Base-by-base conservation (phyloP, 1,139 yeast species). In the Nadsonia starkeyi-henricii region DNA sequence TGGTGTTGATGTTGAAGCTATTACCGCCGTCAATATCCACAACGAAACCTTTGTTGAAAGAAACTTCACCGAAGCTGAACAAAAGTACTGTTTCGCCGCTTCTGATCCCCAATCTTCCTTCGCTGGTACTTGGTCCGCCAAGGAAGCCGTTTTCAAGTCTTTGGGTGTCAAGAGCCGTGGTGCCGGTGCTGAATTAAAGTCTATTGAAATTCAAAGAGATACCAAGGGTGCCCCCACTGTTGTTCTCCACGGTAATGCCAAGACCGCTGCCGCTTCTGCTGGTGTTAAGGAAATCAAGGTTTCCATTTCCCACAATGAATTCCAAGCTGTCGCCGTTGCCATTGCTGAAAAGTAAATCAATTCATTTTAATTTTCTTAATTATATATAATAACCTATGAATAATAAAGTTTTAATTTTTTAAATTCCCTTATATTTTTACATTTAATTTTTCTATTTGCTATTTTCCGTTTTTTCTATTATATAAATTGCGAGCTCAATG, bases 81-180 rank as follows among this genome's bases (percentile, higher is more conserved):
- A 81, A 58, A 72, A 69, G 46, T 91, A 91, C 74, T 89, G 97
- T 67, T 45, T 48, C 45, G 63, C 68, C 51, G 78, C 96, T 43
- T 71, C 95, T 42, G 74, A 74, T 57, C 85, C 94, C 50, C 85
- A 79, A 64, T 88, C 97, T 20, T 86, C 96, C 7, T 91, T 76
- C 68, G 89, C 98, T 39, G 99, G 99, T 49, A 84, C 95, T 47
- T 91, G 99, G 99, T 85, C 96, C 44, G 98, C 98, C 48, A 91
- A 91, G 71, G 99, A 91, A 71, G 98, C 99, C 41, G 96, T 88
- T 43, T 91, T 91, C 79, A 91, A 91, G 73, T 85, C 96, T 20
- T 74, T 91, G 61, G 91, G 94, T 54, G 94, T 86, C 54, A 76
- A 78, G 62, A 81, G 95, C 44, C 77, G 81, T 65, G 99, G 99